Base-by-base conservation (phyloP, 257 asterid species). In the Nicotiana obtusifolia region DNA sequence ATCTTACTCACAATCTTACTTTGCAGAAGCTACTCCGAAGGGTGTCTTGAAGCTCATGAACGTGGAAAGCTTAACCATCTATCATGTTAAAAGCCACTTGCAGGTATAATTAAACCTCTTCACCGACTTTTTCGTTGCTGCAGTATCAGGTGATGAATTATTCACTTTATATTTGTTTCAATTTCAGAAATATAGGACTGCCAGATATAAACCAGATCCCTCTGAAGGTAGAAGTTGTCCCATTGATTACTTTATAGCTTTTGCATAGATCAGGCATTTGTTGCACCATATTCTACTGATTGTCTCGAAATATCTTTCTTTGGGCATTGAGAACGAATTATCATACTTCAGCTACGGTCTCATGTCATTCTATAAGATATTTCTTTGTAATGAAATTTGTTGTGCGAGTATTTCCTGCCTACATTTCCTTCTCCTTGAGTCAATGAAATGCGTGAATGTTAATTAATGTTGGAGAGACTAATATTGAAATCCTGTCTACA, bases 21-120 rank as follows among this genome's bases (percentile, higher is more conserved):
- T 56, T 49, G 49, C 77, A 84, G 84, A 83, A 78, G 97, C 97
- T 80, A 93, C 98, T 64, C 97, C 97, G 35, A 93, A 93, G 85
- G 98, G 88, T 80, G 98, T 92, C 30, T 83, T 93, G 90, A 93
- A 93, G 88, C 90, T 90, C 82, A 92, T 93, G 94, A 91, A 92
- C 60, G 92, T 89, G 37, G 94, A 93, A 61, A 87, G 95, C 76
- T 86, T 93, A 67, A 93, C 94, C 8, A 91, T 93, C 76, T 92
- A 93, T 86, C 98, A 93, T 37, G 97, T 93, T 81, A 93, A 93
- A 89, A 93, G 98, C 89, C 98, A 93, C 89, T 87, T 93, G 89
- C 98, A 93, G 95, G 97, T 90, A 78, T 16, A 41, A 60, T 53
- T 2, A 28, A 20, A 17, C 65, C 11, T 59, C 78, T 60, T 60